phyloP scores from a whole-genome alignment of 306 rosid genomes.

The Rosa chinensis region DNA sequence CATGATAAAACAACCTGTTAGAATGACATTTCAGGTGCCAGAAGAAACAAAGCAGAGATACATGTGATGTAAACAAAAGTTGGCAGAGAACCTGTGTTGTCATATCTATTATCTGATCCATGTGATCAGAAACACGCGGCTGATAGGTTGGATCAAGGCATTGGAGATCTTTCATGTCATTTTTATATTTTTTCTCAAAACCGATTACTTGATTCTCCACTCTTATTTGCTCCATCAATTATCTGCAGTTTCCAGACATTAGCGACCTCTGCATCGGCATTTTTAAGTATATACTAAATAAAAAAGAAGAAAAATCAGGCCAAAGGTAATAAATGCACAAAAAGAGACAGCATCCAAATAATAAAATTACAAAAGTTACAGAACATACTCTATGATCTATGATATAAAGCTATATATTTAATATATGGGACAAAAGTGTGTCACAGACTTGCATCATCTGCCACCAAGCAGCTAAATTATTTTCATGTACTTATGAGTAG shows the following conservation, averaged over 20 bases:
- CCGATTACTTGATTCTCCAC: slow-evolving; percentile 45
- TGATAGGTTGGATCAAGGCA: slow-evolving; percentile 74
- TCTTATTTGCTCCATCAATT: slow-evolving; percentile 59
- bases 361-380: not conserved
- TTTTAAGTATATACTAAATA: slow-evolving; percentile 4
- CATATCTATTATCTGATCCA: slow-evolving; percentile 80
- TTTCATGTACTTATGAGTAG: no score
- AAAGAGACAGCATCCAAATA: no score
- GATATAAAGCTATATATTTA: not conserved
- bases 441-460: no score
- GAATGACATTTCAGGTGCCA: not conserved
- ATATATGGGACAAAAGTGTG: not conserved
- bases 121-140: slow-evolving; percentile 86
- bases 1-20: slow-evolving; percentile 21
- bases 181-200: slow-evolving; percentile 79
- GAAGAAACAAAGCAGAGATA: not conserved
- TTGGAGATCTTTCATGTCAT: slow-evolving; percentile 75
- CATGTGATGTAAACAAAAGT: no score
- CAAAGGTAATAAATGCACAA: no score
- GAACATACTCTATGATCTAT: not conserved
- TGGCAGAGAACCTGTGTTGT: slow-evolving; percentile 55
- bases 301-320: not conserved
- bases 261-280: slow-evolving; percentile 21
- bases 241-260: slow-evolving; percentile 55
- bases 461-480: no score